Conservation (phyloP, 2,329 filamentous ascomycete species). For the Alternaria sp. region DNA sequence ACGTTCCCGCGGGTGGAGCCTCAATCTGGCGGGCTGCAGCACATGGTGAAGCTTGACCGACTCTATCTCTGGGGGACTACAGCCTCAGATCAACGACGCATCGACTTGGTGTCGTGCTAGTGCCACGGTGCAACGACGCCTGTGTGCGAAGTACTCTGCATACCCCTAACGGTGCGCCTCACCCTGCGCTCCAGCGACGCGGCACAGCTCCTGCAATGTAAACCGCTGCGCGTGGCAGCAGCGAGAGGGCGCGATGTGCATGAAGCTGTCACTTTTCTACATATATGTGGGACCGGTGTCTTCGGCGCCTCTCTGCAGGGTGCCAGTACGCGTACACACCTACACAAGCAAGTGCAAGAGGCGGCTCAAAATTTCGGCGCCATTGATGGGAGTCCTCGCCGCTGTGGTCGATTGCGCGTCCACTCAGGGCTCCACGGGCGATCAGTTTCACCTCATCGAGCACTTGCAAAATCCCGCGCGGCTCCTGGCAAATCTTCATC, state of each 20-base stretch:
- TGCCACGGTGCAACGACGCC: slow-evolving; percentile 23
- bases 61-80: slow-evolving; percentile 11
- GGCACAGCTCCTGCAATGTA: slow-evolving; percentile 11
- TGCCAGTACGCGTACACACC: slow-evolving; percentile 10
- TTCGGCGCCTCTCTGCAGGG: slow-evolving; percentile 2
- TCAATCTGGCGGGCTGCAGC: slow-evolving; percentile 5
- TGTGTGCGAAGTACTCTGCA: slow-evolving; percentile 9
- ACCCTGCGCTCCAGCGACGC: slow-evolving; percentile 10
- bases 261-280: slow-evolving; percentile 1
- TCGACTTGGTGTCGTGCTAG: slow-evolving; percentile 21
- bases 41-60: slow-evolving; percentile 12
- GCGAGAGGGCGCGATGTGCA: not conserved
- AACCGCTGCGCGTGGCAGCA: not conserved
- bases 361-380: slow-evolving; percentile 14
- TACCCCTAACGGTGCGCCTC: slow-evolving; percentile 27
- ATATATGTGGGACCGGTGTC: slow-evolving; percentile 5
- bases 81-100: slow-evolving; percentile 21
- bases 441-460: slow-evolving; percentile 40
- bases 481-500: slow-evolving; percentile 26
- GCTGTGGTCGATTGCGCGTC: slow-evolving; percentile 39
- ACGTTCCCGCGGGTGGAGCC: slow-evolving; percentile 3
- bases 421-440: slow-evolving; percentile 31
- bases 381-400: not conserved
- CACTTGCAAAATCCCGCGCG: slow-evolving; percentile 21
- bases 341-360: not conserved